A percentile compares a stretch with the other conserved stretches of the same genome.
These are phyloP conservation scores for Boletellus ananas DNA, from an alignment of 768 basidiomycete genomes.

Conservation along the genomic window DNA sequence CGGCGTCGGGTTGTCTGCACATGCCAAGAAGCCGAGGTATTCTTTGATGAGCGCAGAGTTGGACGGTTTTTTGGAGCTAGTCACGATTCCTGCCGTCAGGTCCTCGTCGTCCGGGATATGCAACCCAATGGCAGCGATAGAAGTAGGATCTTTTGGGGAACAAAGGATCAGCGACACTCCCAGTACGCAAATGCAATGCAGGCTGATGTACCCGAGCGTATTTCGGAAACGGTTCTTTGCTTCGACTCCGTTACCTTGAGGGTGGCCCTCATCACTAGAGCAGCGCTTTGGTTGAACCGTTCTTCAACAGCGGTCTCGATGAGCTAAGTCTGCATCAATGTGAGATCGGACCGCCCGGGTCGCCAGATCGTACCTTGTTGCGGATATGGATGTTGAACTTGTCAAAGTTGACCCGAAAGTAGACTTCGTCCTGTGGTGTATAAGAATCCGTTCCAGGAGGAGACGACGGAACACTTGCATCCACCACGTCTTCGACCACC, in stretches of 20 bases:
- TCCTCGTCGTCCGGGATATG: constrained; percentile 60
- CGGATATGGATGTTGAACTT: constrained; percentile 84
- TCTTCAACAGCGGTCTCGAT: constrained; percentile 73
- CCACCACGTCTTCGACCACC: constrained; percentile 52
- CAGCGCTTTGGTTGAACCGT: constrained; percentile 75
- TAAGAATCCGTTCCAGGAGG: not conserved
- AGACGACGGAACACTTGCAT: constrained; percentile 47
- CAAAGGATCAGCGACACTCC: not conserved
- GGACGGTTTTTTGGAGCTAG: constrained; percentile 50
- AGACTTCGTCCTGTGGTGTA: constrained; percentile 54
- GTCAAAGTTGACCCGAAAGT: constrained; percentile 86
- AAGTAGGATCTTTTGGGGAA: constrained; percentile 52
- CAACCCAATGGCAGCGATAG: constrained; percentile 59
- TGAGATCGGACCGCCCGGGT: not conserved
- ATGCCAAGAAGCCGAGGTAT: constrained; percentile 76
- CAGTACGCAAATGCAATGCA: not conserved
- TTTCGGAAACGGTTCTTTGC: constrained; percentile 58
- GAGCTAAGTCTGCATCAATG: constrained; percentile 46
- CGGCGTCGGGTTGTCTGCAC: constrained; percentile 77
- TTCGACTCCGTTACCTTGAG: constrained; percentile 66
- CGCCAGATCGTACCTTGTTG: constrained; percentile 58
- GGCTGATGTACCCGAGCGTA: constrained; percentile 52
- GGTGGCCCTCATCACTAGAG: constrained; percentile 63
- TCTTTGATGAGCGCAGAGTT: constrained; percentile 65
- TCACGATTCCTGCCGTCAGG: constrained; percentile 60